These are phyloP conservation scores for Globisporangium nunn DNA, from an alignment of 352 stramenopile species.

Conservation along the genomic window DNA sequence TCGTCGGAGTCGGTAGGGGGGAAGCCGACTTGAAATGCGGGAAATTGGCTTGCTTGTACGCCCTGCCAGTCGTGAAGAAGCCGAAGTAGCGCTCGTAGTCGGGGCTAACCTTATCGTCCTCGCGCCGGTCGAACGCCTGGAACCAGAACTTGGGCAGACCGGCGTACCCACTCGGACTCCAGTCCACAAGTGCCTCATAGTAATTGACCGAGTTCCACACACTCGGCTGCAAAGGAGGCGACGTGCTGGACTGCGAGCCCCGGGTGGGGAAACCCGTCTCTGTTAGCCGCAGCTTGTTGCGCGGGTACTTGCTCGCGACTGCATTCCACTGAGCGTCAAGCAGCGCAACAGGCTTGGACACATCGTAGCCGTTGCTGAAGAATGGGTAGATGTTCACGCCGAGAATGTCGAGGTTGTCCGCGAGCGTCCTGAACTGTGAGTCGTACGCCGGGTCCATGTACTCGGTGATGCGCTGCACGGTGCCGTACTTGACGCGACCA, in stretches of 20 bases:
- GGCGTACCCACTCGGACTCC: slow-evolving; percentile 12
- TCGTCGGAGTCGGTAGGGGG: background rate
- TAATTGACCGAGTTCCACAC: slow-evolving; percentile 17
- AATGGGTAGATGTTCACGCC: slow-evolving; percentile 38
- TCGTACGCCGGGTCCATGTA: slow-evolving; percentile 9
- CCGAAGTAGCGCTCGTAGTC: slow-evolving; percentile 18
- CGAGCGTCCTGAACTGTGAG: slow-evolving; percentile 7
- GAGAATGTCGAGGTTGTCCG: slow-evolving; percentile 20
- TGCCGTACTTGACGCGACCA: slow-evolving; percentile 16
- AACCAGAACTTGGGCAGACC: slow-evolving; percentile 31
- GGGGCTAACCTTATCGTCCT: slow-evolving; percentile 10
- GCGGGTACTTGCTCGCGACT: slow-evolving; percentile 12
- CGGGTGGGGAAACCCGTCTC: slow-evolving; percentile 19
- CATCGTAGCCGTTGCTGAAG: slow-evolving; percentile 18
- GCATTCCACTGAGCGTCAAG: slow-evolving; percentile 17
- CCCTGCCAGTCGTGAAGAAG: slow-evolving; percentile 16
- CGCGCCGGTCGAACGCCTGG: slow-evolving; percentile 25
- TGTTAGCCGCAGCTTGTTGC: slow-evolving; percentile 18
- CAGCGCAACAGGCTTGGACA: slow-evolving; percentile 6
- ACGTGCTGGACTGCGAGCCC: slow-evolving; percentile 3
- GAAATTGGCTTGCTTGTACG: slow-evolving; percentile 17
- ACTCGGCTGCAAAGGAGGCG: slow-evolving; percentile 16
- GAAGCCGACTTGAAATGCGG: slow-evolving; percentile 1
- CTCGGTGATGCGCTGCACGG: slow-evolving; percentile 28
- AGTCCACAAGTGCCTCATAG: slow-evolving; percentile 22